A percentile compares a stretch with the other conserved stretches of the same genome.
Conservation (phyloP, 2,329 filamentous ascomycete genomes). For the Alternaria hordeiaustralica region DNA sequence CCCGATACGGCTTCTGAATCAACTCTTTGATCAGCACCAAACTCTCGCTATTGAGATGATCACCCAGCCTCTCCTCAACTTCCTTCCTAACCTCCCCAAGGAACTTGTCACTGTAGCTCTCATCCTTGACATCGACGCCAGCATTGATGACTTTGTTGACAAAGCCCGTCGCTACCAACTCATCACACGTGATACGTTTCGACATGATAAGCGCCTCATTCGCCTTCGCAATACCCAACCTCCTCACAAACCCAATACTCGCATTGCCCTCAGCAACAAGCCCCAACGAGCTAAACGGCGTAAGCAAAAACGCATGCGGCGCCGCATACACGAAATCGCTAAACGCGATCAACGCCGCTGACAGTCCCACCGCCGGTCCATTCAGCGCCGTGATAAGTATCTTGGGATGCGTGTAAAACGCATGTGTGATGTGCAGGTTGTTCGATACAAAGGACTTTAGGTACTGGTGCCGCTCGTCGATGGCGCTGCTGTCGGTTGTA, state of each 20-base stretch:
- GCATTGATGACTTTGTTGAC: slow-evolving; percentile 81
- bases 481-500: slow-evolving; percentile 43
- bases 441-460: slow-evolving; percentile 77
- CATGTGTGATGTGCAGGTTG: slow-evolving; percentile 88
- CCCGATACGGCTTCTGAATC: slow-evolving; percentile 75
- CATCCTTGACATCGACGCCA: slow-evolving; percentile 60
- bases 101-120: slow-evolving; percentile 64
- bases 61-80: slow-evolving; percentile 79
- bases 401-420: slow-evolving; percentile 93
- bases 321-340: slow-evolving; percentile 91
- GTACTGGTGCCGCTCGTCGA: slow-evolving; percentile 61
- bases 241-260: slow-evolving; percentile 76
- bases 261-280: slow-evolving; percentile 89
- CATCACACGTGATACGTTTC: slow-evolving; percentile 73
- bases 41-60: slow-evolving; percentile 80
- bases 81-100: slow-evolving; percentile 74
- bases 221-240: slow-evolving; percentile 80
- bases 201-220: slow-evolving; percentile 96
- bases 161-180: slow-evolving; percentile 78
- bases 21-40: slow-evolving; percentile 84
- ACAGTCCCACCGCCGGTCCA: slow-evolving; percentile 87
- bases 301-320: slow-evolving; percentile 83
- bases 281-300: slow-evolving; percentile 88
- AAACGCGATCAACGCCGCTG: slow-evolving; percentile 80
- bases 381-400: slow-evolving; percentile 91